Evolutionary conservation across 2,329 filamentous ascomycete species (phyloP), one percentile per base, ranked within the genome.

Genomic region (Scytalidium sp.): DNA sequence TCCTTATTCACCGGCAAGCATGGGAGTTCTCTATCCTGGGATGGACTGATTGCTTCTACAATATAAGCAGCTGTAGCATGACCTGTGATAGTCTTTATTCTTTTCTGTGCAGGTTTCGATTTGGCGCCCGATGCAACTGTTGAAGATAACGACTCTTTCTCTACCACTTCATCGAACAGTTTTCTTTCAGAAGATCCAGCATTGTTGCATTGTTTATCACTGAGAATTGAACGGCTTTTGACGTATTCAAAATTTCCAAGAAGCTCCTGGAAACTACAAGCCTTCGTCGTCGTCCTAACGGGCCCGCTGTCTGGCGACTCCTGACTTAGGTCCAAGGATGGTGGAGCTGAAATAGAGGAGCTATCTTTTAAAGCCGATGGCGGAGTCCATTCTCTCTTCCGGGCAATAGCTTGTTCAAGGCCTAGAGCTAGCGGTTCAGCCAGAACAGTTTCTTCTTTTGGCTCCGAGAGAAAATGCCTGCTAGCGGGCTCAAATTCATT

Each of bases 41-140:
- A 36, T 36, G 32, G 5, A 19, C 9, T 19, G 29, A 74, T 65
- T 3, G 66, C 63, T 2, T 70, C 63, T 20, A 70, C 65, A 11
- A 64, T 64, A 61, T 92, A 94, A 3, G 83, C 81, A 11, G 88
- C 85, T 1, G 85, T 93, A 10, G 89, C 88, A 45, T 88, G 70
- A 39, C 83, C 88, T 0, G 90, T 96, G 50, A 96, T 85, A 0
- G 90, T 95, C 39, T 82, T 83, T 0, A 84, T 70, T 65, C 87
- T 92, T 68, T 88, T 90, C 66, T 81, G 84, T 3, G 76, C 70
- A 4, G 74, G 71, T 56, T 82, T 86, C 19, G 68, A 63, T 61
- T 80, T 81, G 1, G 60, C 55, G 0, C 69, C 69, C 1, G 68
- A 67, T 17, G 60, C 64, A 41, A 62, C 53, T 11, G 50, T 54